A percentile compares a stretch with the other conserved stretches of the same genome.
phyloP scores from a whole-genome alignment of 2,329 filamentous ascomycete species.

The Anthostomella pinea region DNA sequence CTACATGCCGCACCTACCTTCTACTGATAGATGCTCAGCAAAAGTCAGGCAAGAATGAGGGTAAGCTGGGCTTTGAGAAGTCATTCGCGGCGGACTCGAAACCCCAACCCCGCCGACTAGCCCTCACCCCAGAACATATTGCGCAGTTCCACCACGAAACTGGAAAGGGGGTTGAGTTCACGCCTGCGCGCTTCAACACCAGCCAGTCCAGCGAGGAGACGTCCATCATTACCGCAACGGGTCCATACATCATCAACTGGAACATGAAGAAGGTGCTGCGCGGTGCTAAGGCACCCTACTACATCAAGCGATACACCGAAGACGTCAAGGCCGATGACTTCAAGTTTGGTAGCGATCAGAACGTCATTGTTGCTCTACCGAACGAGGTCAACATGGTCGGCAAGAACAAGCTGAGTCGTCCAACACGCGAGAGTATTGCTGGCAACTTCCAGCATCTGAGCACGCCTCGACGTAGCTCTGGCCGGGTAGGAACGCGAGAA shows the following conservation, averaged over 20 bases:
- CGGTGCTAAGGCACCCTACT: slow-evolving; percentile 83
- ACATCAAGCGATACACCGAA: slow-evolving; percentile 93
- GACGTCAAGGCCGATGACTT: slow-evolving; percentile 98
- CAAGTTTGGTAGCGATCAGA: slow-evolving; percentile 95
- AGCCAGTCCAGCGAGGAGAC: slow-evolving; percentile 79
- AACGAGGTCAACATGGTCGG: slow-evolving; percentile 99
- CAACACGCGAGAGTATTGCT: slow-evolving; percentile 91
- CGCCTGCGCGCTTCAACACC: slow-evolving; percentile 89
- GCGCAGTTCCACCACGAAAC: slow-evolving; percentile 98
- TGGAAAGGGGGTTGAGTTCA: slow-evolving; percentile 80
- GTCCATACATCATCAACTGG: slow-evolving; percentile 97
- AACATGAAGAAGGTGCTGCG: slow-evolving; percentile 84
- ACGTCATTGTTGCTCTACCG: slow-evolving; percentile 92
- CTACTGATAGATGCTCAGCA: slow-evolving; percentile 90
- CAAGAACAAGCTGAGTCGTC: slow-evolving; percentile 78
- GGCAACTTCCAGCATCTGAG: slow-evolving; percentile 50
- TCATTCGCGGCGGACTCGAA: slow-evolving; percentile 90
- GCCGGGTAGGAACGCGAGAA: slow-evolving; percentile 49
- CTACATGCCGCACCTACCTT: slow-evolving; percentile 90
- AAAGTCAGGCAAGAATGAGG: slow-evolving; percentile 91
- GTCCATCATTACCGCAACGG: slow-evolving; percentile 93
- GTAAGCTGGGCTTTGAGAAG: slow-evolving; percentile 96
- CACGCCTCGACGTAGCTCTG: slow-evolving; percentile 48
- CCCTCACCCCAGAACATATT: slow-evolving; percentile 85
- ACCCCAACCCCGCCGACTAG: slow-evolving; percentile 86